Evolutionary conservation across 2,329 filamentous ascomycete species (phyloP), one percentile per base, ranked within the genome.

Genomic region (Decorospora gaudefroyi): DNA sequence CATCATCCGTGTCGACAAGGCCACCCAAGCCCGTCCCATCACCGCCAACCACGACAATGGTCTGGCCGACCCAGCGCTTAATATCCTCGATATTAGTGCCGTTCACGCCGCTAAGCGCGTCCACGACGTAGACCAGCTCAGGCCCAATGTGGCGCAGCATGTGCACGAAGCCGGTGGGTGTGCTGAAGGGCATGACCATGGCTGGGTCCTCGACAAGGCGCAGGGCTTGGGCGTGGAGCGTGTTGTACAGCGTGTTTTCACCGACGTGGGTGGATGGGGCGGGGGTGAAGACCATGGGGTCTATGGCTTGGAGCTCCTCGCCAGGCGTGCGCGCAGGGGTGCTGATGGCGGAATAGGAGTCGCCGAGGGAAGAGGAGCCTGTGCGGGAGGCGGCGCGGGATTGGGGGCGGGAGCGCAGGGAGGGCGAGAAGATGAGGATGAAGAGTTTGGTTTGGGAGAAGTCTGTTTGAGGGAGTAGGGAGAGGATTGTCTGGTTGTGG

Each of bases 181-280:
- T 88, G 8, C 86, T 93, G 65, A 96, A 97, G 0, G 90, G 90
- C 64, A 97, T 79, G 44, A 96, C 86, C 80, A 90, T 90, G 29
- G 82, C 85, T 29, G 93, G 87, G 64, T 89, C 88, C 57, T 95
- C 87, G 4, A 96, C 90, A 8, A 96, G 78, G 1, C 78, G 74
- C 27, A 88, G 76, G 3, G 90, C 90, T 72, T 96, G 88, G 1
- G 83, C 82, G 71, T 93, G 90, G 5, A 96, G 76, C 0, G 86
- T 84, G 65, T 87, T 86, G 76, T 90, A 96, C 8, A 85, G 79
- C 4, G 84, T 75, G 45, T 64, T 65, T 45, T 71, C 67, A 4
- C 61, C 59, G 51, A 62, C 64, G 44, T 61, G 61, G 15, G 68
- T 60, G 19, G 65, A 65, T 38, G 64, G 59, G 21, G 64, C 62